Base-by-base conservation (phyloP, 176 grass and related monocot species). In the Musa itinerans region DNA sequence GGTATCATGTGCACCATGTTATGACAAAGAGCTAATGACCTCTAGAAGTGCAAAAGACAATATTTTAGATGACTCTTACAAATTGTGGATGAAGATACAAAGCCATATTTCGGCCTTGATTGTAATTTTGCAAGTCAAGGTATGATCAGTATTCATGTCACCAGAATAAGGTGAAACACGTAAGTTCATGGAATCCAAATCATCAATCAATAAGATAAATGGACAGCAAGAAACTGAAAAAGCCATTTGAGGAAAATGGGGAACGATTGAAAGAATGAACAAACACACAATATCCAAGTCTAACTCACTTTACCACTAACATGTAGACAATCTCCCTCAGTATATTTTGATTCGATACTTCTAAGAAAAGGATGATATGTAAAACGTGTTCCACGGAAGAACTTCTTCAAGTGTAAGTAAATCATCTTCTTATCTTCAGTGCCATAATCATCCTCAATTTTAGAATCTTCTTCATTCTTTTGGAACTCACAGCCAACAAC, bases 221-320 rank as follows among this genome's bases (percentile, higher is more conserved):
- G 15, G 17, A 61, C 16, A 61, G 8, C 3, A 61, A 61, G 13
- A n/a, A 20, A 6, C 19, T 75, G 74, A 21, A 78, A 83, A 16
- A 74, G 81, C 48, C 20, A 84, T 50, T 76, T 13, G 15, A 80
- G 34, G 22, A 72, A 55, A 56, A 83, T 59, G 77, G 11, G 81
- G n/a, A 78, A 7, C 14, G 62, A 52, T 58, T 73, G 68, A 70
- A 70, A 56, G 23, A 78, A 57, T 20, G 14, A 21, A 43, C 10
- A 43, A 57, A 22, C 10, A 69, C 2, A 11, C 5, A 12, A 25
- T 5, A 57, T 29, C 1, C 27, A 13, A 69, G 56, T 10, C 63
- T 81, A 78, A 89, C 94, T 82, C 79, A 98, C 94, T 88, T 93
- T 93, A 87, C 94, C 94, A 73, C 88, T 98, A 80, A 93, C 86